Evolutionary conservation across 2,329 filamentous ascomycete genomes (phyloP), one percentile per base, ranked within the genome.

Genomic region (Rutstroemia sp.): DNA sequence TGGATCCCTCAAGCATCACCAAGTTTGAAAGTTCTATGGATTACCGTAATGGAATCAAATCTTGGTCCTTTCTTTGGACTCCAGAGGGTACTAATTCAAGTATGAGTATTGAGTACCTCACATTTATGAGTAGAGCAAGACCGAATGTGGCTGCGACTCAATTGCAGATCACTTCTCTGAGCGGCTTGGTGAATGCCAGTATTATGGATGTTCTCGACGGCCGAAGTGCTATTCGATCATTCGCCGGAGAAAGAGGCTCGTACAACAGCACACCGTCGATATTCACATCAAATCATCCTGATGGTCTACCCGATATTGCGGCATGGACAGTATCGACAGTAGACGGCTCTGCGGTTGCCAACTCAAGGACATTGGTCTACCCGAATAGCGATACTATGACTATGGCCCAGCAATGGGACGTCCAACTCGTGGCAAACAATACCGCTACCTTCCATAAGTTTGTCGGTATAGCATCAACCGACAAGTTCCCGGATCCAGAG

Each of bases 131-230:
- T 53, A 51, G 56, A 25, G 52, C n/a, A 9, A 49, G 58, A 30
- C 30, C 51, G 12, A 63, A 60, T 23, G 44, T 62, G 14, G 57
- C 53, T n/a, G 60, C 58, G 12, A 53, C 45, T 21, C 50, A 56
- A 12, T 34, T 60, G 4, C 38, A 7, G n/a, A 27, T 63, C 7
- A 61, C 61, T 17, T 49, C 55, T 42, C 47, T 38, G 10, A 48
- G 38, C 17, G 44, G n/a, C 5, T 25, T 46, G 25, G 65, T 66
- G 23, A 73, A 79, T 60, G 63, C 72, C 2, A 78, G 75, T 0
- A 72, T 87, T 3, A 78, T 80, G 21, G 86, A 87, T 66, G 71
- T 85, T 0, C 64, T 87, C 9, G 80, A 87, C 60, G 84, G 84
- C 1, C 77, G 78, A 59, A 78, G 79, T 61, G 83, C 84, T 17